A percentile compares a stretch with the other conserved stretches of the same genome.
Conservation (phyloP, 371 early-diverging fungal species). For the Mucor piriformis region DNA sequence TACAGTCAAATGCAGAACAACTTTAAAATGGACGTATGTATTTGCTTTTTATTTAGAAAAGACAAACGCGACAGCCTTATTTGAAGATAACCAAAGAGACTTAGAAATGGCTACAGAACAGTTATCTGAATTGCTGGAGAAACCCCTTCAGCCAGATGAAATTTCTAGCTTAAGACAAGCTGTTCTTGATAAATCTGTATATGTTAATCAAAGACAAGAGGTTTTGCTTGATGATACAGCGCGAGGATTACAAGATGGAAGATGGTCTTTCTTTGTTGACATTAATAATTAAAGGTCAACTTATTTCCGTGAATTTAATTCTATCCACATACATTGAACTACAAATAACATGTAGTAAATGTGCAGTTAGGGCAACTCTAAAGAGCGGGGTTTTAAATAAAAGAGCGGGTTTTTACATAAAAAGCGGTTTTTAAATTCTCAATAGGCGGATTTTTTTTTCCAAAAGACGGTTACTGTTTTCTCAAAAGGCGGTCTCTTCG, state of each 20-base stretch:
- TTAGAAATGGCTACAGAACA: slow-evolving; percentile 94
- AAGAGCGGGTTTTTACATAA: no score
- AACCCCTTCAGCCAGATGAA: slow-evolving; percentile 68
- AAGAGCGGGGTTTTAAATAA: no score
- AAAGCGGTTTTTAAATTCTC: no score
- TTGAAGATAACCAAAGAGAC: slow-evolving; percentile 95
- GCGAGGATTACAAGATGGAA: slow-evolving; percentile 72
- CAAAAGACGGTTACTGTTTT: no score
- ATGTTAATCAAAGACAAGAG: slow-evolving; percentile 74
- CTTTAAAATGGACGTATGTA: slow-evolving; percentile 95
- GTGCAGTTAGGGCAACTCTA: no score
- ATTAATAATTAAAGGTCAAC: background rate
- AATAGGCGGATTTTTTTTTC: no score
- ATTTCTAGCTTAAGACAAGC: slow-evolving; percentile 76
- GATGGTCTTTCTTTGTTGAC: slow-evolving; percentile 53
- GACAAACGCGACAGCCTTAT: slow-evolving; percentile 84
- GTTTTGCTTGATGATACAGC: slow-evolving; percentile 81
- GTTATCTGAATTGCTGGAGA: slow-evolving; percentile 86
- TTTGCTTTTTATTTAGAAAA: slow-evolving; percentile 90
- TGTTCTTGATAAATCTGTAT: slow-evolving; percentile 84
- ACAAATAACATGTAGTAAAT: no score
- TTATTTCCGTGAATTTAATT: no score
- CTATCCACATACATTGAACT: no score
- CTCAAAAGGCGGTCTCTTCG: no score
- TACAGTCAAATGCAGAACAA: slow-evolving; percentile 83